Percentiles rank a stretch among this genome's conserved stretches.
phyloP scores from a whole-genome alignment of 2,329 filamentous ascomycete genomes.

The Colletotrichum gigasporum region DNA sequence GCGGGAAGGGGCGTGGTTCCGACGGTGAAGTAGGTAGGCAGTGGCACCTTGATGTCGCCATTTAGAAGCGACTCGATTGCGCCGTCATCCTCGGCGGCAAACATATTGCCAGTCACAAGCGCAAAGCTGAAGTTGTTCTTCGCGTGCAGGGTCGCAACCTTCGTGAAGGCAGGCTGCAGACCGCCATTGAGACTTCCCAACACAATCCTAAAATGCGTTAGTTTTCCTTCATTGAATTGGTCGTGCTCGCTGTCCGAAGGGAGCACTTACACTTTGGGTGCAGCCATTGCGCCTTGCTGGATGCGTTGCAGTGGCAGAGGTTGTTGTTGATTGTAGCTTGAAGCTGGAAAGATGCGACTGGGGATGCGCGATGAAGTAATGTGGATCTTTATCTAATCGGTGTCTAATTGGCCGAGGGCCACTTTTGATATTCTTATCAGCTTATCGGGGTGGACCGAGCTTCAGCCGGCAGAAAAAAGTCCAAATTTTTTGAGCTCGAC shows the following conservation, averaged over 20 bases:
- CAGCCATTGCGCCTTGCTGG: conserved; percentile 49
- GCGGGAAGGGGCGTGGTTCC: conserved; percentile 77
- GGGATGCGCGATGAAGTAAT: conserved; percentile 25
- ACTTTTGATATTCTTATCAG: conserved; percentile 21
- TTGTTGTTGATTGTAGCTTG: conserved; percentile 20
- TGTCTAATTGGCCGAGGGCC: not conserved
- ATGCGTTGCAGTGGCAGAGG: not conserved
- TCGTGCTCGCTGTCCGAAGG: not conserved
- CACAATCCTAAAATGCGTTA: conserved; percentile 69
- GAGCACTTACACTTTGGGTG: conserved; percentile 56
- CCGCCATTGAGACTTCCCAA: conserved; percentile 85
- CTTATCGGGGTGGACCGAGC: conserved; percentile 31
- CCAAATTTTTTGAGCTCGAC: conserved; percentile 33
- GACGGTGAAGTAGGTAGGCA: conserved; percentile 92
- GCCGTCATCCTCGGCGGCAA: conserved; percentile 69
- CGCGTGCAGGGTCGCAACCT: conserved; percentile 80
- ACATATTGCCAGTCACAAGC: conserved; percentile 85
- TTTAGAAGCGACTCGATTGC: conserved; percentile 71
- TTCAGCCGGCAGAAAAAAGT: conserved; percentile 30
- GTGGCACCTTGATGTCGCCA: conserved; percentile 77
- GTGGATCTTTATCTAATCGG: conserved; percentile 5
- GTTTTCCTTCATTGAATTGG: not conserved
- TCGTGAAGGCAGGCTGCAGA: conserved; percentile 79
- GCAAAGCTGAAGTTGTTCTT: conserved; percentile 92
- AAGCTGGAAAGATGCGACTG: conserved; percentile 23